Percentiles rank a stretch among this genome's conserved stretches.
phyloP scores from a whole-genome alignment of 2,329 filamentous ascomycete genomes.

The Penicillium sp. region DNA sequence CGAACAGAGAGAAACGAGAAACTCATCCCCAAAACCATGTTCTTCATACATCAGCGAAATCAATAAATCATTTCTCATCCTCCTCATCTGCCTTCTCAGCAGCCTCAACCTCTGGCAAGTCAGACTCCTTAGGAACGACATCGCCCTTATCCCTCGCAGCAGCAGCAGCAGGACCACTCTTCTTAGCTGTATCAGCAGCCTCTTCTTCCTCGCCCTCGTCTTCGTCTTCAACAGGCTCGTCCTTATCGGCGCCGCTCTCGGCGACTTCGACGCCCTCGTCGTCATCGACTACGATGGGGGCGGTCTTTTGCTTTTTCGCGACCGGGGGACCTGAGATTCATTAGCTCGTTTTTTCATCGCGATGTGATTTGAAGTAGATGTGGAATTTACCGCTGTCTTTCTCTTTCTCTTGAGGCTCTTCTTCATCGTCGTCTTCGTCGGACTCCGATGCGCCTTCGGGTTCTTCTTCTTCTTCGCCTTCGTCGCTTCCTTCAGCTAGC shows the following conservation, averaged over 20 bases:
- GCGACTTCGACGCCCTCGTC: slow-evolving; percentile 18
- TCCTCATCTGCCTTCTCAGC: slow-evolving; percentile 27
- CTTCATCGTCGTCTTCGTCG: slow-evolving; percentile 27
- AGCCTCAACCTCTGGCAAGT: slow-evolving; percentile 34
- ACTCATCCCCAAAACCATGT: no score
- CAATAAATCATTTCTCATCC: neutral
- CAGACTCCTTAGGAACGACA: slow-evolving; percentile 30
- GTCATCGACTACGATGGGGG: slow-evolving; percentile 20
- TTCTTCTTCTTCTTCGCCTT: slow-evolving; percentile 29
- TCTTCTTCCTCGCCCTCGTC: slow-evolving; percentile 27
- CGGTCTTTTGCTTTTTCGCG: slow-evolving; percentile 37
- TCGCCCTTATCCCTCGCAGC: slow-evolving; percentile 37
- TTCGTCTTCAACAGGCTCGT: slow-evolving; percentile 19
- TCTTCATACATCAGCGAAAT: no score
- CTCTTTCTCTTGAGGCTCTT: slow-evolving; percentile 11
- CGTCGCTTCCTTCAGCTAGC: slow-evolving; percentile 30
- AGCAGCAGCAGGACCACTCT: slow-evolving; percentile 33
- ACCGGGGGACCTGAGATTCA: slow-evolving; percentile 18
- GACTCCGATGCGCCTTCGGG: slow-evolving; percentile 32
- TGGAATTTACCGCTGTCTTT: slow-evolving; percentile 18
- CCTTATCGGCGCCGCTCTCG: slow-evolving; percentile 21
- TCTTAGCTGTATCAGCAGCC: slow-evolving; percentile 32
- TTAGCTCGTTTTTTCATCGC: neutral
- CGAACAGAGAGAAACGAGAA: no score
- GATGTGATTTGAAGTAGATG: no score